A percentile compares a stretch with the other conserved stretches of the same genome.
Evolutionary conservation across 176 grass and related monocot genomes (phyloP).

Genomic region (Bothriochloa decipiens): DNA sequence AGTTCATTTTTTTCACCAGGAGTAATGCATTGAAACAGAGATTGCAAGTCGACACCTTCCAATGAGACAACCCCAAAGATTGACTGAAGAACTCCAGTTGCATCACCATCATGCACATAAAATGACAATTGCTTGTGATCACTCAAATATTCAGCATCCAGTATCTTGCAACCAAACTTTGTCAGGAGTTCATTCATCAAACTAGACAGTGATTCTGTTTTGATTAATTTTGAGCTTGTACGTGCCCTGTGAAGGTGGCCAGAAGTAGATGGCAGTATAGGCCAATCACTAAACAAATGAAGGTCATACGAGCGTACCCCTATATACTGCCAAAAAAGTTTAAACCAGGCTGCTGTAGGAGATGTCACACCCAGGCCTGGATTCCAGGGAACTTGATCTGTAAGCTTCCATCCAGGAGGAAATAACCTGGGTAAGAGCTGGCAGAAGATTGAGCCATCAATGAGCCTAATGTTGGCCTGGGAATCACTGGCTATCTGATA

Average conservation of each 20-base stretch:
- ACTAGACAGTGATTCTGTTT: conserved; percentile 68
- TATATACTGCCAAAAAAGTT: conserved; percentile 94
- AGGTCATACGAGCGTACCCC: conserved; percentile 66
- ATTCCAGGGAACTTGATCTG: conserved; percentile 80
- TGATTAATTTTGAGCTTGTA: conserved; percentile 73
- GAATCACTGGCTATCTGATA: conserved; percentile 67
- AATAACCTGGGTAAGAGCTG: conserved; percentile 81
- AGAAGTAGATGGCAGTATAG: conserved; percentile 88
- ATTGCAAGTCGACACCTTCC: conserved; percentile 54
- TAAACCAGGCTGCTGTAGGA: conserved; percentile 77
- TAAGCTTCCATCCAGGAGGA: conserved; percentile 81
- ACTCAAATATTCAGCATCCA: conserved; percentile 64
- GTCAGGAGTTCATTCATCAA: conserved; percentile 64
- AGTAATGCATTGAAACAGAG: conserved; percentile 68
- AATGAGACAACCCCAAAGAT: conserved; percentile 75
- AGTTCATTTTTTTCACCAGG: conserved; percentile 84
- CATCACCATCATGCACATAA: conserved; percentile 77
- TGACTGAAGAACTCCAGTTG: conserved; percentile 72
- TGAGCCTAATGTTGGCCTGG: conserved; percentile 65
- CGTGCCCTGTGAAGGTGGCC: conserved; percentile 77
- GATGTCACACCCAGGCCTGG: conserved; percentile 52
- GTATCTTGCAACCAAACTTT: conserved; percentile 90
- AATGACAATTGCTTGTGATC: conserved; percentile 64
- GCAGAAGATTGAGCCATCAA: conserved; percentile 69
- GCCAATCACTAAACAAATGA: conserved; percentile 82